phyloP scores from a whole-genome alignment of 1,284 basidiomycete species.

The Marasmius sp. region DNA sequence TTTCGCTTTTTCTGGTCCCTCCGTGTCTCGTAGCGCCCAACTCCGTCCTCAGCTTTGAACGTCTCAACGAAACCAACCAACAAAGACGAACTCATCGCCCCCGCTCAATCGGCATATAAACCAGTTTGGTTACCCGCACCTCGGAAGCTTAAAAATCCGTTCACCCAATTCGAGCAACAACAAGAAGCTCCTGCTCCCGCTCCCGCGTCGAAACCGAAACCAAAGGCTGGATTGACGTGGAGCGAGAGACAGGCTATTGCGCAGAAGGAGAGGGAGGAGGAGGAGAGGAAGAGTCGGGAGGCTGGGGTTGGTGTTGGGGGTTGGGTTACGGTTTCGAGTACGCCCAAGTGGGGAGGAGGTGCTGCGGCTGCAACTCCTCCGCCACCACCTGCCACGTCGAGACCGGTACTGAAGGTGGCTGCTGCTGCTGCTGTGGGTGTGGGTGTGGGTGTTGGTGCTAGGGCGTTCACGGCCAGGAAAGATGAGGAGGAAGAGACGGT shows the following conservation, averaged over 20 bases:
- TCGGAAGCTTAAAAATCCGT: constrained; percentile 84
- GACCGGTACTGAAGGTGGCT: constrained; percentile 29
- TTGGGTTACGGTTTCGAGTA: constrained; percentile 19
- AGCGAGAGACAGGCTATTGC: constrained; percentile 85
- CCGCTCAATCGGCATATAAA: constrained; percentile 84
- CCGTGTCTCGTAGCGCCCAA: constrained; percentile 25
- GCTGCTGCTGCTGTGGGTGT: constrained; percentile 34
- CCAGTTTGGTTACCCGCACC: constrained; percentile 85
- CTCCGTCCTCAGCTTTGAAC: constrained; percentile 44
- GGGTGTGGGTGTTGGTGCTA: constrained; percentile 33
- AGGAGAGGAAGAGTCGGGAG: constrained; percentile 67
- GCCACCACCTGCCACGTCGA: constrained; percentile 27
- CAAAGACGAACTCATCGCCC: constrained; percentile 79
- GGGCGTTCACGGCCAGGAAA: constrained; percentile 24
- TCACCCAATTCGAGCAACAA: constrained; percentile 58
- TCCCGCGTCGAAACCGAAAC: constrained; percentile 48
- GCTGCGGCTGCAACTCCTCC: neutral
- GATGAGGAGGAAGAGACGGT: constrained; percentile 32
- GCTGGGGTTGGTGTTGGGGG: constrained; percentile 47
- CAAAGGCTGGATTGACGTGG: constrained; percentile 70
- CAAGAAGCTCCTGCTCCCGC: constrained; percentile 21
- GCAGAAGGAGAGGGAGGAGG: constrained; percentile 82
- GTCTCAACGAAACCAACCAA: constrained; percentile 59
- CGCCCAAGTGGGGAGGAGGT: constrained; percentile 32
- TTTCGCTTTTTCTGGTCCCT: constrained; percentile 18